Base-by-base conservation (phyloP, 2,329 filamentous ascomycete species). In the Cytospora piceicola region DNA sequence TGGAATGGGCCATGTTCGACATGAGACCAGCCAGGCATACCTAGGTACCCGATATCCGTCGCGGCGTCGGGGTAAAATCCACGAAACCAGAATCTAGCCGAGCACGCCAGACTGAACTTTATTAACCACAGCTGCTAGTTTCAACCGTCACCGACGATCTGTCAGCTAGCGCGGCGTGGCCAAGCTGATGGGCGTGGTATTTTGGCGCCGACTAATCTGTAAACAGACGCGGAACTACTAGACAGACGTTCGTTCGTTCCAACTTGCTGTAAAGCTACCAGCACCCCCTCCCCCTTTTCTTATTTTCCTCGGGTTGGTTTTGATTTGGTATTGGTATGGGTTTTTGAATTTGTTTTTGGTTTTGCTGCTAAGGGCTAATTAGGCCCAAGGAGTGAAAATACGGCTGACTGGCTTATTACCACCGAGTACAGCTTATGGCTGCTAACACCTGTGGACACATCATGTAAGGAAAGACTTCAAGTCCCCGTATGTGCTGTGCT, bases 331-430 rank as follows among this genome's bases (percentile, higher is more conserved):
- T n/a, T n/a, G n/a, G n/a, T n/a, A n/a, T n/a, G n/a, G n/a, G n/a
- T n/a, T n/a, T n/a, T n/a, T n/a, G n/a, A n/a, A n/a, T n/a, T 24
- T 42, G 39, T 2, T 42, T 17, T 49, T 24, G n/a, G 9, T 24
- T 24, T 49, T 49, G n/a, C n/a, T 49, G n/a, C 8, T 24, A n/a
- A 24, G n/a, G 24, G 46, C 42, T 39, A 63, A 32, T n/a, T 36
- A 36, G 12, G 29, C 52, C 42, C 30, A 17, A 27, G 39, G 30
- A 27, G 42, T 39, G 36, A 54, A 56, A 62, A 53, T 27, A 42
- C 17, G 53, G 22, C 61, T 42, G 53, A 15, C 61, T 42, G 53
- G 42, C 61, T 52, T 57, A 29, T 63, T 42, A 39, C 22, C 53
- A 39, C 32, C 61, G 39, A 55, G 53, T 27, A 57, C 53, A 63